Base-by-base conservation (phyloP, 495 filamentous ascomycete species). In the Gamarada debralockiae region DNA sequence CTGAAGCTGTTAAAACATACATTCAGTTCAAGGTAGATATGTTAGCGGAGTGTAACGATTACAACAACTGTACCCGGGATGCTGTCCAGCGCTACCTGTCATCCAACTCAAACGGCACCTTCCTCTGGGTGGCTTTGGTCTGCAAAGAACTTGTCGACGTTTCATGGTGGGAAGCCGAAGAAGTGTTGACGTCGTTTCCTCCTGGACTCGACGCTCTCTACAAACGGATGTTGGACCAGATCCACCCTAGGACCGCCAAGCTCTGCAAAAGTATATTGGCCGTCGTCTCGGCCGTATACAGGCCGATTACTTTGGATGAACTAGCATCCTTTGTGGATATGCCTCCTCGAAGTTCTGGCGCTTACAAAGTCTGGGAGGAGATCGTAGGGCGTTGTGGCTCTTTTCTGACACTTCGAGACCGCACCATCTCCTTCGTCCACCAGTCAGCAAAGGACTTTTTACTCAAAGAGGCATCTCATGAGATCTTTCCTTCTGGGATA, bases 381-480 rank as follows among this genome's bases (percentile, higher is more conserved):
- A 41, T 41, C 38, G 17, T 42, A 42, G 39, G 39, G 17, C 38
- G n/a, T 41, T 42, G 39, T 20, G 39, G 20, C 39, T 18, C 39
- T 1, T 42, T 42, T 20, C 39, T 42, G 20, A 10, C 39, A 12
- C 3, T 42, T 10, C 39, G 39, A 42, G 39, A 42, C 14, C 3
- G 10, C 18, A 42, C 39, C 14, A 50, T 65, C 45, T 65, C 42
- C n/a, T n/a, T n/a, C n/a, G n/a, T n/a, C n/a, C n/a, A n/a, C n/a
- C n/a, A n/a, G n/a, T n/a, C n/a, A n/a, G 64, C 60, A 25, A 67
- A 67, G 52, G 64, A 67, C 38, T 68, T 53, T 57, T 40, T 69
- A 31, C 3, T 61, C 24, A 43, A 47, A 52, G 33, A 61, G 18
- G 49, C 54, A 31, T 36, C 52, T 46, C 25, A 49, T 50, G 33